Base-by-base conservation (phyloP, 1,139 yeast species). In the Yamadazyma taylorii region DNA sequence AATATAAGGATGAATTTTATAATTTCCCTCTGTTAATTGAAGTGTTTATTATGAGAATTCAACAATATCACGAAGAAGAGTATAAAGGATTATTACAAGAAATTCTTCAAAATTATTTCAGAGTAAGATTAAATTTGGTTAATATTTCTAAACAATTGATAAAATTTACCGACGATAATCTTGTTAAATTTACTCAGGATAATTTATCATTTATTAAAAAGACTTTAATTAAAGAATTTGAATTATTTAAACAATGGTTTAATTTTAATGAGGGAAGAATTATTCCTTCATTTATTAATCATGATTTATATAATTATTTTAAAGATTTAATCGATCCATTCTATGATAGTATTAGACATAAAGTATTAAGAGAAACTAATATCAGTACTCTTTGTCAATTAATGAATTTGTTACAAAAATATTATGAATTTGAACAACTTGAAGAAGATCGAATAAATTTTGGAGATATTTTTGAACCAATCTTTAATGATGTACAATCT, bases 401-500 rank as follows among this genome's bases (percentile, higher is more conserved):
- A 33, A 79, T 92, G 1, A 75, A 86, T 1, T 61, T 88, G 21
- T 64, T 90, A 22, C 84, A 81, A 43, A 79, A 81, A 43, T 81
- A 80, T 46, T 79, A 79, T 48, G 88, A 84, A 43, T 74, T 74
- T 47, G 87, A 81, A 35, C 65, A 59, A 22, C 69, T 61, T 7
- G 63, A 61, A 9, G 46, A 42, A 2, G 46, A 42, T 4, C 50
- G 53, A 2, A 38, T 53, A 2, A 71, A 78, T 43, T 73, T 73
- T 42, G 85, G 83, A 10, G 70, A 69, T 31, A 63, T 87, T 5
- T 82, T 86, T 48, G 78, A 77, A 42, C 89, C 95, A 0, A 74
- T 89, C 10, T 60, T 85, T 17, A 79, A 79, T 41, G 96, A 86
- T 50, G 78, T 83, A 1, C 97, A 90, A 58, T 73, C 88, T 2